A percentile compares a stretch with the other conserved stretches of the same genome.
phyloP scores from a whole-genome alignment of 1,284 basidiomycete genomes.

The Tranzscheliella williamsii region DNA sequence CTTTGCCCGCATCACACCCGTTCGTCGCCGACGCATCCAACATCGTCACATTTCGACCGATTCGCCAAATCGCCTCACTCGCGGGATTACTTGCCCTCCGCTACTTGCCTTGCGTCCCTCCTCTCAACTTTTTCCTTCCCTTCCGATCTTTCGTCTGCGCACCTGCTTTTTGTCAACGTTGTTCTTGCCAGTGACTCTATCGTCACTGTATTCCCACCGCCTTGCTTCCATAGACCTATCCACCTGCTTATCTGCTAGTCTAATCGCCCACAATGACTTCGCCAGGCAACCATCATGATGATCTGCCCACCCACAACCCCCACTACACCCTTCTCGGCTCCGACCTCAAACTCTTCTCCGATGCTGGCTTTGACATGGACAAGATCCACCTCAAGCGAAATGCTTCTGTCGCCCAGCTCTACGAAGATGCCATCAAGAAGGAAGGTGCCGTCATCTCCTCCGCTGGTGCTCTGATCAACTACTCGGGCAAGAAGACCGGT shows the following conservation, averaged over 20 bases:
- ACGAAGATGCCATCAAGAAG: slow-evolving; percentile 97
- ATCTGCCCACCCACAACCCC: slow-evolving; percentile 50
- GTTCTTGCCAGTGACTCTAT: no score
- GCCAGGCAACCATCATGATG: slow-evolving; percentile 60
- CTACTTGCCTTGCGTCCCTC: no score
- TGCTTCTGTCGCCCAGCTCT: slow-evolving; percentile 88
- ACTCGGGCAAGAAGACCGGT: slow-evolving; percentile 99
- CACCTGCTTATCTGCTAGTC: background rate
- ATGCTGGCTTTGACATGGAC: slow-evolving; percentile 97
- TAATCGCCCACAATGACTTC: slow-evolving; percentile 51
- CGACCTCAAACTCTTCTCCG: slow-evolving; percentile 95
- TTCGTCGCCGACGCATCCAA: no score
- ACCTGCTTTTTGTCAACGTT: no score
- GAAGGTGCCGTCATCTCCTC: slow-evolving; percentile 97
- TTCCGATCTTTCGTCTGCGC: no score
- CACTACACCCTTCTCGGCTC: slow-evolving; percentile 62
- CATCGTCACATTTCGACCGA: no score
- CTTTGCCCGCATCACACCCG: no score
- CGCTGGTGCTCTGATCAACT: slow-evolving; percentile 97
- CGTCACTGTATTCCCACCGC: background rate
- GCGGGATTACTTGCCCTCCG: no score
- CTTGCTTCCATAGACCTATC: background rate
- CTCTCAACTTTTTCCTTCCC: no score
- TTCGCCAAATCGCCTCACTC: no score
- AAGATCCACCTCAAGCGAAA: slow-evolving; percentile 75